Conservation (phyloP, 768 basidiomycete genomes). For the Erythrobasidium yunnanense region DNA sequence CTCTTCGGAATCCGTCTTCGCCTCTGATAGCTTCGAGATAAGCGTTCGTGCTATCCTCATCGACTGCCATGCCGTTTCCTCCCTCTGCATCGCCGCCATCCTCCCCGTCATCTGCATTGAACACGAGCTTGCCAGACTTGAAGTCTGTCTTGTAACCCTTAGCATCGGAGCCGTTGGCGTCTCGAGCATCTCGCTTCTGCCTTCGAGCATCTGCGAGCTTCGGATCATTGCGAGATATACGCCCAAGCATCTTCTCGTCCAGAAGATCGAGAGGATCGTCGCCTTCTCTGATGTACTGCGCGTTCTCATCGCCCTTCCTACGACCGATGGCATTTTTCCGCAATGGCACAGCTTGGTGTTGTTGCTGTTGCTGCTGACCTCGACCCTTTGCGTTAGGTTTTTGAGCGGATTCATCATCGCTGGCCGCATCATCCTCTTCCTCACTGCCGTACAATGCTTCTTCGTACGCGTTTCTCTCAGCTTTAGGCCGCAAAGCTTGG, state of each 20-base stretch:
- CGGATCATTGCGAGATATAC: conserved; percentile 41
- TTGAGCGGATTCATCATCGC: conserved; percentile 37
- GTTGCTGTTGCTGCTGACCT: conserved; percentile 50
- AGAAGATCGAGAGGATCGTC: conserved; percentile 91
- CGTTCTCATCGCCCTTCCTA: conserved; percentile 41
- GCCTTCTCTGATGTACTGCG: conserved; percentile 63
- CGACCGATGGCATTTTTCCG: conserved; percentile 42
- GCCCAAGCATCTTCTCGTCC: conserved; percentile 50
- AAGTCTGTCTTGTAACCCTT: conserved; percentile 71
- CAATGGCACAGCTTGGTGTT: no score
- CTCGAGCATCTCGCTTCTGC: neutral
- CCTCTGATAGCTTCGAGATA: conserved; percentile 75
- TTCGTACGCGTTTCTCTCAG: conserved; percentile 80
- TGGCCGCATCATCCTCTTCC: conserved; percentile 59
- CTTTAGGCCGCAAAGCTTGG: conserved; percentile 20
- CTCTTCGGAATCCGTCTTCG: conserved; percentile 78
- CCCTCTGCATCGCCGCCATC: conserved; percentile 66
- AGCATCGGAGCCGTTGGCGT: conserved; percentile 35
- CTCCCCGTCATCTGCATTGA: conserved; percentile 47
- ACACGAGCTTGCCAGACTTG: conserved; percentile 46
- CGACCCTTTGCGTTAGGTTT: conserved; percentile 38
- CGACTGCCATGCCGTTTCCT: conserved; percentile 67
- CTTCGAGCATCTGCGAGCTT: conserved; percentile 45
- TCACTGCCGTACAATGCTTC: conserved; percentile 96
- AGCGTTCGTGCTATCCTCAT: conserved; percentile 66